A percentile compares a stretch with the other conserved stretches of the same genome.
These are phyloP conservation scores for Chalaropsis thielavioides DNA, from an alignment of 2,329 filamentous ascomycete species.

Conservation along the genomic window DNA sequence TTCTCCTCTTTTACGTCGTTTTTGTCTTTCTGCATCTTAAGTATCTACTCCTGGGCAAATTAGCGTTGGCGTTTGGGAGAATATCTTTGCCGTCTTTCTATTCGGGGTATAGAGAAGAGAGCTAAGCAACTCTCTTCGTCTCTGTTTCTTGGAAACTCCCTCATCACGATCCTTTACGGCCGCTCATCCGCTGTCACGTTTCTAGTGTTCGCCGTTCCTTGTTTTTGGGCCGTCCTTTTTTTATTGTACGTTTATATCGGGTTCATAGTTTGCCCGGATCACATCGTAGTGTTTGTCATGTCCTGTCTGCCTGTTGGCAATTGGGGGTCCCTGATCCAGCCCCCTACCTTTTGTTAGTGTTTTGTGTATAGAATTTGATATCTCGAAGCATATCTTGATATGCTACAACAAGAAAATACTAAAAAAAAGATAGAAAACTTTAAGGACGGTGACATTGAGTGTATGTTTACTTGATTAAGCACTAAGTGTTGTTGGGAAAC, in stretches of 20 bases:
- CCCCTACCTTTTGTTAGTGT: constrained; percentile 11
- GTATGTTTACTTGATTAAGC: neutral
- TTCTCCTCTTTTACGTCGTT: neutral
- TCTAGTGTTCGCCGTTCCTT: neutral
- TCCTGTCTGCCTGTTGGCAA: constrained; percentile 18
- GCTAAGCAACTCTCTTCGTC: neutral
- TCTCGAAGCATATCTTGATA: constrained; percentile 11
- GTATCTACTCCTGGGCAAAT: constrained; percentile 15
- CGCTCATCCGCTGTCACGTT: neutral
- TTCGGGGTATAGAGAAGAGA: neutral
- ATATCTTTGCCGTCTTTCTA: constrained; percentile 11
- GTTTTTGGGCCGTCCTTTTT: neutral
- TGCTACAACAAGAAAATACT: constrained; percentile 8
- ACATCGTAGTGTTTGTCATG: constrained; percentile 16
- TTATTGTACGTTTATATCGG: neutral
- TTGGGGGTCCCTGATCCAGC: constrained; percentile 14
- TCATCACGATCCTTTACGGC: constrained; percentile 8
- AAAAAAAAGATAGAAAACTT: constrained; percentile 4
- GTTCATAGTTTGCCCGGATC: constrained; percentile 14
- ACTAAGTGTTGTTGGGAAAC: constrained; percentile 1
- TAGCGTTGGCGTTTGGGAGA: constrained; percentile 15
- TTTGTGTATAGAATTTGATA: constrained; percentile 15
- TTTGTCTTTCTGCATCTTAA: constrained; percentile 11
- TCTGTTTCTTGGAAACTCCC: neutral
- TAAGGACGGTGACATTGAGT: too few species aligned